A percentile compares a stretch with the other conserved stretches of the same genome.
phyloP scores from a whole-genome alignment of 2,329 filamentous ascomycete genomes.

The Phialophora tarda region DNA sequence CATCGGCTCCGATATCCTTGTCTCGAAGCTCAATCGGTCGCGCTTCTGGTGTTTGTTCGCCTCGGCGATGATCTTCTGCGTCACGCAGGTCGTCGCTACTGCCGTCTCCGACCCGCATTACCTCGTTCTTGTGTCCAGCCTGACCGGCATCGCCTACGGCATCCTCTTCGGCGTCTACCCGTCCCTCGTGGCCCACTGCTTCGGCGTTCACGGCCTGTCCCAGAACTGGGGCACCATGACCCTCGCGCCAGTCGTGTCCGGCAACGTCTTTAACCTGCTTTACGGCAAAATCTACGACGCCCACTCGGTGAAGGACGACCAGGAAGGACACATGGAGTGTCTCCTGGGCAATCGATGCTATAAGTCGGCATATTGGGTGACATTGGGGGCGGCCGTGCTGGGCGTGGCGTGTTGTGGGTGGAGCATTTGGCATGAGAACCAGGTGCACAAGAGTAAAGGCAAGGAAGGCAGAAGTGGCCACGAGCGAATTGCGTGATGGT shows the following conservation, averaged over 20 bases:
- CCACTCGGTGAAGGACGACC: conserved; percentile 69
- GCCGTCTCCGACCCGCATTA: conserved; percentile 76
- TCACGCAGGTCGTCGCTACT: conserved; percentile 78
- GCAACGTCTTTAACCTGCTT: conserved; percentile 89
- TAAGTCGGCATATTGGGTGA: conserved; percentile 77
- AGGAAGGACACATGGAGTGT: conserved; percentile 75
- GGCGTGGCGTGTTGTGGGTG: conserved; percentile 37
- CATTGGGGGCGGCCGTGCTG: conserved; percentile 46
- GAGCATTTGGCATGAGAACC: conserved; percentile 51
- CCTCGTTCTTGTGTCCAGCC: conserved; percentile 76
- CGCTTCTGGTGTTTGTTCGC: conserved; percentile 89
- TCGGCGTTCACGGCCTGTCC: conserved; percentile 84
- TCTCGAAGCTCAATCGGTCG: conserved; percentile 78
- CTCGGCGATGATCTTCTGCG: conserved; percentile 76
- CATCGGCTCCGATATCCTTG: conserved; percentile 87
- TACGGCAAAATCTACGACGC: conserved; percentile 84
- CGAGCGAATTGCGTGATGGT: conserved; percentile 27
- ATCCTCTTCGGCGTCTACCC: conserved; percentile 94
- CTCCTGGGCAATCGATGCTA: conserved; percentile 81
- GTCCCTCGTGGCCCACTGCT: conserved; percentile 84
- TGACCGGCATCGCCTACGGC: conserved; percentile 89
- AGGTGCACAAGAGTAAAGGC: conserved; percentile 38
- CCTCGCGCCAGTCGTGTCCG: conserved; percentile 81
- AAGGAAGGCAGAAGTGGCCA: conserved; percentile 28
- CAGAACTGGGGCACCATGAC: conserved; percentile 99